phyloP scores from a whole-genome alignment of 371 early-diverging fungal genomes.

The Actinomortierella wolfii region DNA sequence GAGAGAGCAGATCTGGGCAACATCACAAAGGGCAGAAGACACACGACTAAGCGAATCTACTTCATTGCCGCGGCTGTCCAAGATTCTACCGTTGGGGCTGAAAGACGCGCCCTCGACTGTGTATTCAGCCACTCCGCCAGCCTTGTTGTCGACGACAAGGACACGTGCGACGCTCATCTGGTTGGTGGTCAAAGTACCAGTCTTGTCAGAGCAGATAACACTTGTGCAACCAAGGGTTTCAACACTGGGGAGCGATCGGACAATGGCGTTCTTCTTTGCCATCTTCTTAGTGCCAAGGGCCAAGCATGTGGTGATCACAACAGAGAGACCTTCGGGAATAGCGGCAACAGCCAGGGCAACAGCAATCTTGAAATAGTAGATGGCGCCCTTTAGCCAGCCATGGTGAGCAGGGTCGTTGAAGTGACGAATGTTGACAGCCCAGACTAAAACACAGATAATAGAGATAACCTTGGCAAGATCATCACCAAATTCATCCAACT shows the following conservation, averaged over 20 bases:
- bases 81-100: slow-evolving; percentile 79
- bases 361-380: slow-evolving; percentile 97
- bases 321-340: slow-evolving; percentile 98
- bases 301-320: slow-evolving; percentile 96
- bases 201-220: slow-evolving; percentile 98
- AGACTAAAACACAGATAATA: slow-evolving; percentile 94
- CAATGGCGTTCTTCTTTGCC: slow-evolving; percentile 97
- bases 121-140: slow-evolving; percentile 66
- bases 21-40: slow-evolving; percentile 67
- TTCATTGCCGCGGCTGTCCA: slow-evolving; percentile 51
- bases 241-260: slow-evolving; percentile 88
- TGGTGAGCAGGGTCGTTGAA: slow-evolving; percentile 89
- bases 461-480: slow-evolving; percentile 93
- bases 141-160: slow-evolving; percentile 46
- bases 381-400: slow-evolving; percentile 89
- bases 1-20: slow-evolving; percentile 81
- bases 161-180: slow-evolving; percentile 91
- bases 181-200: slow-evolving; percentile 98
- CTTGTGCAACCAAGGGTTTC: slow-evolving; percentile 97
- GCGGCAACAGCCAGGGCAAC: slow-evolving; percentile 99
- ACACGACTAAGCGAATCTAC: slow-evolving; percentile 53
- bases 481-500: slow-evolving; percentile 97
- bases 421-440: slow-evolving; percentile 96
- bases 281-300: slow-evolving; percentile 96
- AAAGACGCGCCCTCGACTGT: slow-evolving; percentile 84